Percentiles rank a stretch among this genome's conserved stretches.
Conservation (phyloP, 306 rosid genomes). For the Begonia loranthoides region DNA sequence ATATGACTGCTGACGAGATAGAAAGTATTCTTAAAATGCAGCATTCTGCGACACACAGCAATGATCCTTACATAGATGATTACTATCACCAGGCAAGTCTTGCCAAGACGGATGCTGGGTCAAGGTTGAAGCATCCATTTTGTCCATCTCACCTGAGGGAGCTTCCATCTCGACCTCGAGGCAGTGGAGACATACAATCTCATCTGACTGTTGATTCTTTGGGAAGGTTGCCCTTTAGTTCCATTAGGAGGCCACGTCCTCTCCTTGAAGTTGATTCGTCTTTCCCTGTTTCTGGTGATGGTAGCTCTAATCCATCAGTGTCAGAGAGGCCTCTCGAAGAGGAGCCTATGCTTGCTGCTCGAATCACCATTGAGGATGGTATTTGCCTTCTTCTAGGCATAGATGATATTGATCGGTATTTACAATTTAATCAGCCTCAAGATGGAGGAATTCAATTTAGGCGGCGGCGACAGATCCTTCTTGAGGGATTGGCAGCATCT, state of each 20-base stretch:
- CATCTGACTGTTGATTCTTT: constrained; percentile 97
- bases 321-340: constrained; percentile 87
- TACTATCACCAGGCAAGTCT: constrained; percentile 90
- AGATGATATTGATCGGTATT: constrained; percentile 87
- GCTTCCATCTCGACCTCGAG: constrained; percentile 62
- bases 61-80: constrained; percentile 97
- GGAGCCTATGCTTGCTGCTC: constrained; percentile 94
- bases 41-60: constrained; percentile 87
- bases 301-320: constrained; percentile 47
- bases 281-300: constrained; percentile 28
- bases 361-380: constrained; percentile 88
- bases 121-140: constrained; percentile 82
- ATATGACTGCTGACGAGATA: constrained; percentile 79
- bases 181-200: constrained; percentile 81
- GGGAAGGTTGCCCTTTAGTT: constrained; percentile 95
- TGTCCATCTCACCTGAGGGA: constrained; percentile 82
- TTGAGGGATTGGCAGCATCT: constrained; percentile 74
- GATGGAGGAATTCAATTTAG: constrained; percentile 63
- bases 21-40: constrained; percentile 89
- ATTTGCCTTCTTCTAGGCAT: constrained; percentile 87
- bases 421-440: constrained; percentile 75
- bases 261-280: constrained; percentile 93
- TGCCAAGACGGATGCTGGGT: constrained; percentile 57
- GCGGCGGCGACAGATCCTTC: constrained; percentile 46
- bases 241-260: constrained; percentile 98